Conservation (phyloP, 805 yeast species). For the Lipomyces kockii region DNA sequence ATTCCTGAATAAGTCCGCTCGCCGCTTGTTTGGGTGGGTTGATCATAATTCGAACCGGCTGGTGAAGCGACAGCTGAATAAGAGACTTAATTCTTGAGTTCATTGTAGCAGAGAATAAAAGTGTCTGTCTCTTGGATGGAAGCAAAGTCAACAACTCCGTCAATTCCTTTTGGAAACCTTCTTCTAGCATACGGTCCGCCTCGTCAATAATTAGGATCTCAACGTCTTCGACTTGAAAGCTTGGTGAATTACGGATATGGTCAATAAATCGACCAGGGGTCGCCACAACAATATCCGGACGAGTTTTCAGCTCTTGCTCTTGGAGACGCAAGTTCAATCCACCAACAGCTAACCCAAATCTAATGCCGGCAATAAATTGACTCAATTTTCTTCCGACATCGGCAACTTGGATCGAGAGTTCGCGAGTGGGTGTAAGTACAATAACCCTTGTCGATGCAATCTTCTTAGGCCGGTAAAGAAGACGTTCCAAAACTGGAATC, state of each 20-base stretch:
- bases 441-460: slow-evolving; percentile 88
- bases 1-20: slow-evolving; percentile 86
- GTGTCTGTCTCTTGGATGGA: slow-evolving; percentile 90
- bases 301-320: slow-evolving; percentile 86
- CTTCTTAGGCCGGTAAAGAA: slow-evolving; percentile 84
- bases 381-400: slow-evolving; percentile 91
- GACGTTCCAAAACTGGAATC: slow-evolving; percentile 93
- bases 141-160: slow-evolving; percentile 85
- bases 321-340: slow-evolving; percentile 94
- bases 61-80: slow-evolving; percentile 82
- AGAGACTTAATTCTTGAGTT: slow-evolving; percentile 87
- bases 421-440: slow-evolving; percentile 95
- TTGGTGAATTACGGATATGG: slow-evolving; percentile 92
- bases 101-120: slow-evolving; percentile 97
- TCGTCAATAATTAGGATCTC: slow-evolving; percentile 95
- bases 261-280: slow-evolving; percentile 99
- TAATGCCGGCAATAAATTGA: slow-evolving; percentile 70
- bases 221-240: slow-evolving; percentile 86
- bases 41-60: slow-evolving; percentile 93
- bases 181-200: slow-evolving; percentile 99
- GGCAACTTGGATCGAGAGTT: slow-evolving; percentile 91
- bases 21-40: slow-evolving; percentile 97
- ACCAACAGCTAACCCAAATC: slow-evolving; percentile 97
- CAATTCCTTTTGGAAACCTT: slow-evolving; percentile 95
- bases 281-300: slow-evolving; percentile 96